Evolutionary conservation across 75 land plant species (phyloP), one percentile per base, ranked within the genome.

Genomic region (Ceratopteris richardii): DNA sequence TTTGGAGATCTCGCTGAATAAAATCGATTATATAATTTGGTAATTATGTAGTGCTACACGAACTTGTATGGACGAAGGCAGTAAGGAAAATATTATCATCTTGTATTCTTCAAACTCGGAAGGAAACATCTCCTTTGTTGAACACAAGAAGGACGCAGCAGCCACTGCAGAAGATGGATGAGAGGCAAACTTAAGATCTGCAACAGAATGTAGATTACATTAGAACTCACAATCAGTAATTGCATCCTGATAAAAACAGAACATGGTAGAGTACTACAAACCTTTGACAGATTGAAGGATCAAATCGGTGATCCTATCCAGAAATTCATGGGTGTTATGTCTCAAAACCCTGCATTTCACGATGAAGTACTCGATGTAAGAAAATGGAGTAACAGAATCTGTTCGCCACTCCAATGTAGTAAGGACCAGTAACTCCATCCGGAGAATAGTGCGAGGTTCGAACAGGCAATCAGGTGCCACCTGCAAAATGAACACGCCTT

Each of bases 371-470:
- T 84, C 82, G 39, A 84, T 61, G 77, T 80, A 85, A 6, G 90
- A 82, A 61, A 82, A 65, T 2, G 87, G 80, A 3, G 91, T 90
- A 25, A 86, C 85, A 9, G 79, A 69, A 26, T 70, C 61, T 87
- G 83, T 81, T 62, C 71, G 69, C 93, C 93, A 88, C 16, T 63
- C 72, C 23, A 88, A 40, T 5, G 77, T 69, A 39, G 69, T 54
- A 42, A 85, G 40, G 3, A 88, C 75, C 0, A 48, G 51, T 42
- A 88, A 29, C 54, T 88, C 94, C 85, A 77, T 85, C 60, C 76
- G 30, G 22, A 69, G 79, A 28, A 85, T 69, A 12, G 73, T 65
- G 39, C 65, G 58, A 2, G 83, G 60, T 56, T 85, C 75, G 51
- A 85, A 85, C 43, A 82, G 42, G 42, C 76, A 71, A 46, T 46